Base-by-base conservation (phyloP, 2,329 filamentous ascomycete genomes). In the Cladobotryum protrusum region DNA sequence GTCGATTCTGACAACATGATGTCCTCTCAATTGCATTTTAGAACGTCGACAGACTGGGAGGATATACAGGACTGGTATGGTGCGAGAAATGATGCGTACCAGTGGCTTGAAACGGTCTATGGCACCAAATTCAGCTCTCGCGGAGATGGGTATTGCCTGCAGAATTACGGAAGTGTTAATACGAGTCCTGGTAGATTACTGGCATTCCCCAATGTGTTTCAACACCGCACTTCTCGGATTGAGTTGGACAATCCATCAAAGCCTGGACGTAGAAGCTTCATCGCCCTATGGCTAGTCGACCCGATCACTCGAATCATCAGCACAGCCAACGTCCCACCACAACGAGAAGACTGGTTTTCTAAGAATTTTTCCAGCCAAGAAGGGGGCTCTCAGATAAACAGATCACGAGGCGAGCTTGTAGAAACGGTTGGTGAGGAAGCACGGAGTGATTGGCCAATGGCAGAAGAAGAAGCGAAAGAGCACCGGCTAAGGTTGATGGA, bases 201-300 rank as follows among this genome's bases (percentile, higher is more conserved):
- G 4, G 57, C 55, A 2, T 60, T 41, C 19, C 39, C 39, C 9
- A 41, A 41, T 20, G 39, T 41, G n/a, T 41, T 41, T 20, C 45
- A 47, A 9, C 35, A 47, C n/a, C 36, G 36, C 2, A 19, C n/a
- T 0, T 60, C 64, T 2, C 62, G 69, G 0, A 81, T 82, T 52
- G 54, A 60, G 4, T 66, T 81, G 1, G 58, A 53, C 1, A 77
- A 82, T 50, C 56, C 54, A 1, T 70, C 71, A 0, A 72, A 69
- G 50, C 69, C 75, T 0, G 78, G 78, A 0, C 73, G 78, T 53
- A 65, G 76, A 0, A 72, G 75, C 43, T 74, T 81, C 43, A 65
- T 82, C 2, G 73, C 73, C 0, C 61, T 82, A 3, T 81, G 73
- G 60, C 68, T 82, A 0, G 35, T 47, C n/a, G 36, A 41, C 36